A percentile compares a stretch with the other conserved stretches of the same genome.
These are phyloP conservation scores for Daedaleopsis nitida DNA, from an alignment of 768 basidiomycete genomes.

Conservation along the genomic window DNA sequence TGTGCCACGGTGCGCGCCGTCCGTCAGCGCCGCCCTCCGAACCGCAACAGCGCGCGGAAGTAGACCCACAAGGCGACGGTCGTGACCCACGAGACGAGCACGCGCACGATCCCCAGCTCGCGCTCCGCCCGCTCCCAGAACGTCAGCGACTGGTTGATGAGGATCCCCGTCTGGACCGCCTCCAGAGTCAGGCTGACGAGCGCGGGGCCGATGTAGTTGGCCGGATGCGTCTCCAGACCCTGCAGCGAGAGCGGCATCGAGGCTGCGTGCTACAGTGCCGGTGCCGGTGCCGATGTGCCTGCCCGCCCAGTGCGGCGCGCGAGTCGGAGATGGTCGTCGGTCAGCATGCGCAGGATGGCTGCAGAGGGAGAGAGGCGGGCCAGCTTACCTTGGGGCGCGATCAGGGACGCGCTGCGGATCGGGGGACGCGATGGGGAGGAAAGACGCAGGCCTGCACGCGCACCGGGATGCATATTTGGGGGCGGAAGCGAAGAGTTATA, in stretches of 20 bases:
- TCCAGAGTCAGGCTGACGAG: conserved; percentile 23
- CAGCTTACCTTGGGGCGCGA: not conserved
- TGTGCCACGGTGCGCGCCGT: not conserved
- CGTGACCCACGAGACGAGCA: conserved; percentile 27
- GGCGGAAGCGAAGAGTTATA: conserved; percentile 8
- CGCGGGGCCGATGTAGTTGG: conserved; percentile 26
- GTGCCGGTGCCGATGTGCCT: not conserved
- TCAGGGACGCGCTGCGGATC: not conserved
- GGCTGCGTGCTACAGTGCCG: not conserved
- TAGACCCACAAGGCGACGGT: conserved; percentile 24
- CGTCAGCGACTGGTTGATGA: conserved; percentile 26
- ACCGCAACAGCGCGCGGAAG: not conserved
- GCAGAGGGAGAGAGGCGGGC: too few relatives aligned
- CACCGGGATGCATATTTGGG: conserved; percentile 7
- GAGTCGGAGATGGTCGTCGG: not conserved
- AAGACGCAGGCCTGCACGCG: not conserved
- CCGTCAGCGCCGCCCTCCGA: too few relatives aligned
- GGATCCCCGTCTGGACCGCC: conserved; percentile 27
- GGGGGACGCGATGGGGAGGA: not conserved
- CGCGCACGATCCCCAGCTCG: conserved; percentile 19
- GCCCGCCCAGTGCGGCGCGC: too few relatives aligned
- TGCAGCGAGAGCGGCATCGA: conserved; percentile 21
- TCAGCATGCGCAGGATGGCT: too few relatives aligned
- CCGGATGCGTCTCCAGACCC: conserved; percentile 19
- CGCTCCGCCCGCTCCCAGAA: conserved; percentile 24